Percentiles rank a stretch among this genome's conserved stretches.
Evolutionary conservation across 371 early-diverging fungal genomes (phyloP).

Genomic region (Lichtheimia ornata): DNA sequence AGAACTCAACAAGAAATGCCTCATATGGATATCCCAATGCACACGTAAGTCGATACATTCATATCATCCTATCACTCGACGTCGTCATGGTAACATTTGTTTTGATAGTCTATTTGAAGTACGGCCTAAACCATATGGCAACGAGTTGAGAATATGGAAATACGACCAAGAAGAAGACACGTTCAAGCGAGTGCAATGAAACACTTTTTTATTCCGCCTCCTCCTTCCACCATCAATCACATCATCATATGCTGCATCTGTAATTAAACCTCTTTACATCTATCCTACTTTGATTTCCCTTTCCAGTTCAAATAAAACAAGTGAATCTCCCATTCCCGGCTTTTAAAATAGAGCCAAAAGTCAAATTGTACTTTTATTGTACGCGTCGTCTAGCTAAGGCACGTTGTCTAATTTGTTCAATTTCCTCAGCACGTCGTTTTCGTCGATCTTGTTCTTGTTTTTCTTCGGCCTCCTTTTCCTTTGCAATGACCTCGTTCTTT

Average conservation of each 20-base stretch:
- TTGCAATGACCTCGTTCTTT: conserved; percentile 15
- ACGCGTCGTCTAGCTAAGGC: conserved; percentile 49
- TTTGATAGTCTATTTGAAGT: conserved; percentile 40
- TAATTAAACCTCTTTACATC: too few relatives aligned
- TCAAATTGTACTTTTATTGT: neutral
- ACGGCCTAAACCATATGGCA: conserved; percentile 83
- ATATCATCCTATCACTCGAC: neutral
- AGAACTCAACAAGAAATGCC: conserved; percentile 73
- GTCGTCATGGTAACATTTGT: neutral
- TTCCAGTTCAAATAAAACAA: too few relatives aligned
- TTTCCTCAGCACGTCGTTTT: conserved; percentile 43
- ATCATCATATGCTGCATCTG: too few relatives aligned
- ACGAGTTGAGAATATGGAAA: conserved; percentile 59
- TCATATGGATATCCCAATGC: conserved; percentile 56
- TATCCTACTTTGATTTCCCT: too few relatives aligned
- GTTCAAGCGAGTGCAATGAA: conserved; percentile 34
- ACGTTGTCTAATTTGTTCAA: conserved; percentile 54
- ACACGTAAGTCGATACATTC: conserved; percentile 31
- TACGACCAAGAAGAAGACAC: conserved; percentile 56
- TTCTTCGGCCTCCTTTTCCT: conserved; percentile 5
- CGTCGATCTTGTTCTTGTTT: conserved; percentile 13
- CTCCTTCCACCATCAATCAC: too few relatives aligned
- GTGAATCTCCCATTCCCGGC: too few relatives aligned
- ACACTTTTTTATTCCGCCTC: neutral
- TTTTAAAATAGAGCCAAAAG: too few relatives aligned